Conservation (phyloP, 805 yeast genomes). For the Lipomyces spencermartinsiae region DNA sequence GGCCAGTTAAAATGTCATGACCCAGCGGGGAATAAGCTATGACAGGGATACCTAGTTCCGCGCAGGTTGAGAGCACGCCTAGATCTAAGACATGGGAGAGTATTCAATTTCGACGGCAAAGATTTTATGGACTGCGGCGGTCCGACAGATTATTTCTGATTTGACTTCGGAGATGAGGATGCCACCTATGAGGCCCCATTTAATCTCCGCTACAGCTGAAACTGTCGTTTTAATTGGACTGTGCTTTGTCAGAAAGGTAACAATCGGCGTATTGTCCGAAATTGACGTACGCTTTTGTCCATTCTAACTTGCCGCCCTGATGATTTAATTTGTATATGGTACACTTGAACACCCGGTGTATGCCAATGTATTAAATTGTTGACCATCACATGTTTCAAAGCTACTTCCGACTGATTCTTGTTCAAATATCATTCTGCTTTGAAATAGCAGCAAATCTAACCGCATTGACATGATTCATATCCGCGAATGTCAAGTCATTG, state of each 20-base stretch:
- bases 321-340: no score
- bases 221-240: slow-evolving; percentile 70
- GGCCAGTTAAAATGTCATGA: slow-evolving; percentile 73
- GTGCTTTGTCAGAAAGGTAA: no score
- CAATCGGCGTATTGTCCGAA: not conserved
- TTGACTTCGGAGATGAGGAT: slow-evolving; percentile 77
- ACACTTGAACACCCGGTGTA: no score
- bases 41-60: slow-evolving; percentile 65
- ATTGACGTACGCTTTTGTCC: slow-evolving; percentile 52
- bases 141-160: slow-evolving; percentile 64
- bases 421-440: no score
- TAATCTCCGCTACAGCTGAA: slow-evolving; percentile 61
- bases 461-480: no score
- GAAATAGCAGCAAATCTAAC: no score
- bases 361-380: no score
- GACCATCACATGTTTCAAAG: no score
- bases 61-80: slow-evolving; percentile 68
- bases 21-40: slow-evolving; percentile 88
- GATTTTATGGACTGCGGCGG: slow-evolving; percentile 61
- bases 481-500: no score
- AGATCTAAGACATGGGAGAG: slow-evolving; percentile 65
- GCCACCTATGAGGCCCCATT: slow-evolving; percentile 70
- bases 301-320: no score
- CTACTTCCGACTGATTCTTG: no score
- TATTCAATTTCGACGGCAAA: slow-evolving; percentile 79